Conservation (phyloP, 768 basidiomycete genomes). For the Lactarius sanguifluus region DNA sequence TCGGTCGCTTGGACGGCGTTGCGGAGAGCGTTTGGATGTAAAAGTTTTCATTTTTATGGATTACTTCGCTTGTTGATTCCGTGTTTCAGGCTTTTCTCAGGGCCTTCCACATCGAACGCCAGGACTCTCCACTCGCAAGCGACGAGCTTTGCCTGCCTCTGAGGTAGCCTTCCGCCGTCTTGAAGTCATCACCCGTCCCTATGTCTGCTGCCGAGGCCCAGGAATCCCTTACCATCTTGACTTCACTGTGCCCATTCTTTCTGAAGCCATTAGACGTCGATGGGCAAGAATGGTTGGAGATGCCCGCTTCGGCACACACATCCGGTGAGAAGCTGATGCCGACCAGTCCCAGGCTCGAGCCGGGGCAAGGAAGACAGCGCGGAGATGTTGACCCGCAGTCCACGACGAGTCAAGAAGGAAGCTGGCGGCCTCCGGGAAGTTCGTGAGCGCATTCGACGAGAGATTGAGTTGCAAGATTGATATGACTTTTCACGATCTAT, state of each 20-base stretch:
- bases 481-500: conserved; percentile 18
- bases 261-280: conserved; percentile 60
- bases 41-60: conserved; percentile 3
- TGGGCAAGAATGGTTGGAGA: conserved; percentile 56
- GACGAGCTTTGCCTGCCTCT: conserved; percentile 62
- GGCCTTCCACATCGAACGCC: conserved; percentile 50
- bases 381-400: conserved; percentile 64
- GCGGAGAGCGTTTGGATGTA: conserved; percentile 92
- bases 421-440: conserved; percentile 75
- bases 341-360: conserved; percentile 49
- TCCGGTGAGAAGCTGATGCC: conserved; percentile 36
- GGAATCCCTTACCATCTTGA: conserved; percentile 68
- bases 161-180: conserved; percentile 66
- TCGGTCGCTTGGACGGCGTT: conserved; percentile 74
- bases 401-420: conserved; percentile 67
- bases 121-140: conserved; percentile 63
- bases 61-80: conserved; percentile 3
- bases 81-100: conserved; percentile 65
- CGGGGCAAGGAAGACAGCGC: conserved; percentile 56
- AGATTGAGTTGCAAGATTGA: conserved; percentile 68
- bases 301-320: conserved; percentile 48
- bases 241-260: conserved; percentile 78
- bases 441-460: conserved; percentile 75
- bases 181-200: conserved; percentile 81
- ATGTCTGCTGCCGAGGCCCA: conserved; percentile 75